Base-by-base conservation (phyloP, 306 rosid species). In the Medicago ruthenica region DNA sequence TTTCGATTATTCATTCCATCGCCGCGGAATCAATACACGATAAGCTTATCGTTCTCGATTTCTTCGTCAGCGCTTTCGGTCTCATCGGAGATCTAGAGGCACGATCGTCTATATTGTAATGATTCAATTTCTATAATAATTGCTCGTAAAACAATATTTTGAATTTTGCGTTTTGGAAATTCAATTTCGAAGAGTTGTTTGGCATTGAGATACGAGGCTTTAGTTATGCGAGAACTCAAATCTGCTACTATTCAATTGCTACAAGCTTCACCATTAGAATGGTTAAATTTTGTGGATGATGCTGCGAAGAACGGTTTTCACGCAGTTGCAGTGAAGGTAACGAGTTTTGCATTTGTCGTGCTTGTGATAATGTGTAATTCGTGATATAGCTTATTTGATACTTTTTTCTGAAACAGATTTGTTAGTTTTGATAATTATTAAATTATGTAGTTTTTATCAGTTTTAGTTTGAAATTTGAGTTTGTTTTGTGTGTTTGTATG, bases 171-270 rank as follows among this genome's bases (percentile, higher is more conserved):
- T 36, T 57, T 55, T 44, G 11, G 39, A 17, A 53, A 62, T 53
- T 40, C 36, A 67, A 80, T 81, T 55, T 39, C 45, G 66, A 87
- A 90, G 97, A 95, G 91, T 83, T 92, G 93, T 83, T 85, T 92
- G 86, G 98, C 97, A 10, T 76, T 95, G 88, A 86, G 95, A 79
- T 92, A 95, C 40, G 98, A 95, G 79, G 96, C 89, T 80, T 87
- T 95, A 82, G 74, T 82, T 78, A 51, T 92, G 86, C 83, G 93
- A 55, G 89, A 90, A 9, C 69, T 74, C 63, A 84, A 83, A 79
- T 90, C 92, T 8, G 34, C 82, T 16, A 89, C 79, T 72, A 65
- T 71, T 58, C 80, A 71, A n/a, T 83, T 87, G 92, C 84, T 92
- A 12, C 81, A 83, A 65, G 97, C 92, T 76, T 86, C 82, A 6